A percentile compares a stretch with the other conserved stretches of the same genome.
These are phyloP conservation scores for Salvia hispanica DNA, from an alignment of 257 asterid genomes.

Conservation along the genomic window DNA sequence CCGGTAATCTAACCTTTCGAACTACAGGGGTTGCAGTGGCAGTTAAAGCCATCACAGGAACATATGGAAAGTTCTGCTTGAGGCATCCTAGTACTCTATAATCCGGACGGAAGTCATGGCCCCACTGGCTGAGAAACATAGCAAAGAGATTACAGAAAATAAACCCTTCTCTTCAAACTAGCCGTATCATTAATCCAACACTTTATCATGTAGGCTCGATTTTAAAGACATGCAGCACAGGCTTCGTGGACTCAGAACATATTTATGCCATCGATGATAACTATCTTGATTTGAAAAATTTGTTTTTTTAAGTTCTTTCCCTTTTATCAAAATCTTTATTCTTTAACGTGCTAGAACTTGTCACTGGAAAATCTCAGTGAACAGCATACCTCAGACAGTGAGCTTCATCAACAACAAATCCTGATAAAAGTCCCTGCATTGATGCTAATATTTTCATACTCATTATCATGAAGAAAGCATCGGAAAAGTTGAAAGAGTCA, in stretches of 20 bases:
- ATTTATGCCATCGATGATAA: constrained; percentile 10
- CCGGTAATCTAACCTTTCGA: constrained; percentile 64
- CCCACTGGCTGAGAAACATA: constrained; percentile 85
- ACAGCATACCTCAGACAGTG: constrained; percentile 85
- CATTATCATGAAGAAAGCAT: constrained; percentile 18
- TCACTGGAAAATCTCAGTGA: constrained; percentile 17
- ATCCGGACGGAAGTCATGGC: constrained; percentile 99
- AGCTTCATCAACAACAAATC: constrained; percentile 97
- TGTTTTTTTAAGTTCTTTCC: neutral
- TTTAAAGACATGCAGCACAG: constrained; percentile 12
- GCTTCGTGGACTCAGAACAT: constrained; percentile 15
- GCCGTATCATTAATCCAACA: constrained; percentile 15
- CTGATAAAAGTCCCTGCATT: constrained; percentile 84
- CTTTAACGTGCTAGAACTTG: constrained; percentile 14
- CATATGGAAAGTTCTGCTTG: constrained; percentile 83
- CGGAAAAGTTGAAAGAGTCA: constrained; percentile 17
- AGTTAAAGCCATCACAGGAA: constrained; percentile 95
- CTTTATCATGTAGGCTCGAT: neutral
- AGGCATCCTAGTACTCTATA: constrained; percentile 89
- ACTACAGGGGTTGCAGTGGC: constrained; percentile 92
- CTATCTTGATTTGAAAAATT: constrained; percentile 10
- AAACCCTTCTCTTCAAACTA: constrained; percentile 22
- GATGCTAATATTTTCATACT: constrained; percentile 20
- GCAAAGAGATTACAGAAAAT: constrained; percentile 26
- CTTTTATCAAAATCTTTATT: too few relatives aligned